Conservation (phyloP, 495 filamentous ascomycete genomes). For the Parathielavia appendiculata region DNA sequence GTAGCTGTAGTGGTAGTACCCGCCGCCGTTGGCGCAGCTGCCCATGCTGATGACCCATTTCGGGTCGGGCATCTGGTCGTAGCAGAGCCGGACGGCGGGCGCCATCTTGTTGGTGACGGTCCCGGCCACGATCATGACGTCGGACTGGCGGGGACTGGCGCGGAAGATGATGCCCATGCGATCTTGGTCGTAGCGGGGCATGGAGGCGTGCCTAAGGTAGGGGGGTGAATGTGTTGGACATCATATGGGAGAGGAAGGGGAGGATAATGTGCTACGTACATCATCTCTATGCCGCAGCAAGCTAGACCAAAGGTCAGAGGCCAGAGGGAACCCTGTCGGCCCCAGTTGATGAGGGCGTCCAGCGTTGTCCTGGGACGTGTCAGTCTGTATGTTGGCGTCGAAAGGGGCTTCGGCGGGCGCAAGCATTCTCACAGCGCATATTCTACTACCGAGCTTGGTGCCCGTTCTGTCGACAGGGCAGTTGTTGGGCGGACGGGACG, state of each 20-base stretch:
- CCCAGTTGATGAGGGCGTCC: constrained; percentile 90
- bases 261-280: constrained; percentile 37
- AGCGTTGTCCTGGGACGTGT: constrained; percentile 42
- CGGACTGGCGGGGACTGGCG: constrained; percentile 87
- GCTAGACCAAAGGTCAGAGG: constrained; percentile 97
- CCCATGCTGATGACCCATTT: constrained; percentile 92
- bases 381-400: neutral
- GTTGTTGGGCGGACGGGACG: constrained; percentile 49
- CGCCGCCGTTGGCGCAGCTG: constrained; percentile 85
- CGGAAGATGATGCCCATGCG: constrained; percentile 95
- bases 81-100: constrained; percentile 84
- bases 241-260: too few relatives aligned
- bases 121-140: constrained; percentile 97
- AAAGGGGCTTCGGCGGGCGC: neutral
- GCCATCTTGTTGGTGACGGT: constrained; percentile 99
- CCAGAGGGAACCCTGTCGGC: constrained; percentile 90
- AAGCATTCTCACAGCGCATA: constrained; percentile 75
- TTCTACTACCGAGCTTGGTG: constrained; percentile 88
- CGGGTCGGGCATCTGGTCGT: constrained; percentile 97
- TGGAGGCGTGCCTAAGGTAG: constrained; percentile 61
- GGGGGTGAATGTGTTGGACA: too few relatives aligned
- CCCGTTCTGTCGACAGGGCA: constrained; percentile 83
- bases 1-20: constrained; percentile 94
- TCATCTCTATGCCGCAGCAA: constrained; percentile 97
- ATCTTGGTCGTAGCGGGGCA: constrained; percentile 94